Percentiles rank a stretch among this genome's conserved stretches.
These are phyloP conservation scores for Vachellia collinsii DNA, from an alignment of 306 rosid genomes.

Conservation along the genomic window DNA sequence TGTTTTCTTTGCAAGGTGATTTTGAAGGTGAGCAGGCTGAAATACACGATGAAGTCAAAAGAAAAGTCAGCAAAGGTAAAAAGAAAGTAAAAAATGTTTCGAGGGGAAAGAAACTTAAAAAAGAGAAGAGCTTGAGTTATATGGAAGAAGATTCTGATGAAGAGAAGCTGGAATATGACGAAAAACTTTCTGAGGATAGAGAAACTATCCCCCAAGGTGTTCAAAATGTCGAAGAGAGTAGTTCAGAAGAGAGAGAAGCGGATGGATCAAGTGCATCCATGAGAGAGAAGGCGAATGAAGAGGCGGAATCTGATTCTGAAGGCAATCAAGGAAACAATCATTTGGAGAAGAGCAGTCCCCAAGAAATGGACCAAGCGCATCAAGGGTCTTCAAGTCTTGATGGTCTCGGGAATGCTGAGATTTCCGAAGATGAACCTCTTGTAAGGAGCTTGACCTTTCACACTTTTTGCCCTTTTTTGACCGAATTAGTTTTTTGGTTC, in stretches of 20 bases:
- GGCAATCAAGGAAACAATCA: slow-evolving; percentile 49
- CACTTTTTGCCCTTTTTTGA: neutral
- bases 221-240: slow-evolving; percentile 49
- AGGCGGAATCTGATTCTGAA: slow-evolving; percentile 49
- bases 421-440: slow-evolving; percentile 93
- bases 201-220: slow-evolving; percentile 45
- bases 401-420: slow-evolving; percentile 44
- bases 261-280: slow-evolving; percentile 48
- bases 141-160: slow-evolving; percentile 51
- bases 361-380: slow-evolving; percentile 37
- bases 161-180: slow-evolving; percentile 47
- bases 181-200: slow-evolving; percentile 48
- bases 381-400: slow-evolving; percentile 32
- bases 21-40: slow-evolving; percentile 64
- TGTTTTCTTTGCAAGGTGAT: slow-evolving; percentile 53
- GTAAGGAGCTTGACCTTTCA: slow-evolving; percentile 52
- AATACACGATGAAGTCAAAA: slow-evolving; percentile 45
- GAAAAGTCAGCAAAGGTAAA: slow-evolving; percentile 57
- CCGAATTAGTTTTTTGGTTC: neutral
- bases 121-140: slow-evolving; percentile 37
- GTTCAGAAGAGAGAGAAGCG: slow-evolving; percentile 54
- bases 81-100: slow-evolving; percentile 54
- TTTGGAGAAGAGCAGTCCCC: slow-evolving; percentile 46
- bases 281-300: slow-evolving; percentile 49
- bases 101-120: slow-evolving; percentile 47